Evolutionary conservation across 768 basidiomycete genomes (phyloP), one percentile per base, ranked within the genome.

Genomic region (Cystofilobasidium macerans): DNA sequence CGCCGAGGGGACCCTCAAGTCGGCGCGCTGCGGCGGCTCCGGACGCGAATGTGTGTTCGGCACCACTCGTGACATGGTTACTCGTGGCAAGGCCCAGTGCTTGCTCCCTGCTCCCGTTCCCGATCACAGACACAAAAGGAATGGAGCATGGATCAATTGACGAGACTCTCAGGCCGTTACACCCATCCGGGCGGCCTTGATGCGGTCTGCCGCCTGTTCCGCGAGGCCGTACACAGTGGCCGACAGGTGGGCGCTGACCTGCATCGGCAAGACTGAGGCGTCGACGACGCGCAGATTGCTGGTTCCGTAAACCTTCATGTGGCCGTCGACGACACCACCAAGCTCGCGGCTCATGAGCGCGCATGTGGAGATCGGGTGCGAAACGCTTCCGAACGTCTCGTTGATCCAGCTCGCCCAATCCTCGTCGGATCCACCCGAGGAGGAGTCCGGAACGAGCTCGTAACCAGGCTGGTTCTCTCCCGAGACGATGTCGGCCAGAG

Each of bases 211-310:
- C 30, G 63, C 67, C 28, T 62, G 57, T 61, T 69, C 67, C 18
- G 57, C 67, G 24, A 70, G 36, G 24, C 67, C 70, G 43, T 75
- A 76, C 3, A 72, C 70, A 33, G 73, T 63, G 2, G 75, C 74
- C 72, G 75, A 75, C 62, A 79, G 75, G 71, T 83, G 82, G 3
- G 81, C 81, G 6, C 81, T 78, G 60, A 82, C 78, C 68, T 79
- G 73, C 57, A 84, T 75, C 0, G 85, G 83, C 74, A 82, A 82
- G 32, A 85, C 79, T 0, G 81, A 82, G 16, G 83, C 77, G 70
- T 84, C 83, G 16, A 78, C 79, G 33, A 85, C 83, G 61, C 84
- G 79, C 36, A 84, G 75, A 74, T 85, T 85, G 33, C 77, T 74
- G 72, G 78, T 74, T 13, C 84, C 83, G 73, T 84, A 82, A 4